Percentiles rank a stretch among this genome's conserved stretches.
Conservation (phyloP, 805 yeast species). For the Cyberlindnera saturnus region DNA sequence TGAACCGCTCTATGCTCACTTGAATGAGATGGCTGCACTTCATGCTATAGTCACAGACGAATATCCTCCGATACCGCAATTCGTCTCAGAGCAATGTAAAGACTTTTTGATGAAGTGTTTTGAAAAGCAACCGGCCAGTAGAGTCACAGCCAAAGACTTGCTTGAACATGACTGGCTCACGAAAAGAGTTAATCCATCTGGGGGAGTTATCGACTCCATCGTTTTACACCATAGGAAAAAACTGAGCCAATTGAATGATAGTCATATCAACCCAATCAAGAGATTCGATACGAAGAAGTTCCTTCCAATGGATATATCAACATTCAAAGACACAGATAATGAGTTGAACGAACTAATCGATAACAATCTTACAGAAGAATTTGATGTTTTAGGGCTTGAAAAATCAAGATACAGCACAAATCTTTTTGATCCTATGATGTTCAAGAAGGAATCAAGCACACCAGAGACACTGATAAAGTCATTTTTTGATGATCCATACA, state of each 20-base stretch:
- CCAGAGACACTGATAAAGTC: conserved; percentile 1
- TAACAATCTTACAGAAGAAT: conserved; percentile 7
- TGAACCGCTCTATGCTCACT: conserved; percentile 78
- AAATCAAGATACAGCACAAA: conserved; percentile 5
- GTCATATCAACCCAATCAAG: conserved; percentile 15
- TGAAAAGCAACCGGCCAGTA: conserved; percentile 56
- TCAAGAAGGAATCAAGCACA: neutral
- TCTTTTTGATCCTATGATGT: conserved; percentile 12
- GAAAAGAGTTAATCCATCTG: neutral
- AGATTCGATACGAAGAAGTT: conserved; percentile 15
- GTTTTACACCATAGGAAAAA: conserved; percentile 1
- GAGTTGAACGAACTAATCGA: conserved; percentile 7
- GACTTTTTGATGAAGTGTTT: conserved; percentile 67
- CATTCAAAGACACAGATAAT: conserved; percentile 15
- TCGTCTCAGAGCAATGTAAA: conserved; percentile 34
- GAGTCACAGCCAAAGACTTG: conserved; percentile 52
- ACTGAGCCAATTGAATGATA: neutral
- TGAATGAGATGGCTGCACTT: conserved; percentile 70
- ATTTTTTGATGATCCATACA: conserved; percentile 1
- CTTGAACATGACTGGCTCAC: conserved; percentile 58
- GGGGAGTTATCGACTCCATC: conserved; percentile 6
- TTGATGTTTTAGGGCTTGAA: conserved; percentile 9
- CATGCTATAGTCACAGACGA: conserved; percentile 80
- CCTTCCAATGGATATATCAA: conserved; percentile 13
- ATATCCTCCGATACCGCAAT: conserved; percentile 60